Percentiles rank a stretch among this genome's conserved stretches.
These are phyloP conservation scores for Penicillium frequentans DNA, from an alignment of 2,329 filamentous ascomycete genomes.

Conservation along the genomic window DNA sequence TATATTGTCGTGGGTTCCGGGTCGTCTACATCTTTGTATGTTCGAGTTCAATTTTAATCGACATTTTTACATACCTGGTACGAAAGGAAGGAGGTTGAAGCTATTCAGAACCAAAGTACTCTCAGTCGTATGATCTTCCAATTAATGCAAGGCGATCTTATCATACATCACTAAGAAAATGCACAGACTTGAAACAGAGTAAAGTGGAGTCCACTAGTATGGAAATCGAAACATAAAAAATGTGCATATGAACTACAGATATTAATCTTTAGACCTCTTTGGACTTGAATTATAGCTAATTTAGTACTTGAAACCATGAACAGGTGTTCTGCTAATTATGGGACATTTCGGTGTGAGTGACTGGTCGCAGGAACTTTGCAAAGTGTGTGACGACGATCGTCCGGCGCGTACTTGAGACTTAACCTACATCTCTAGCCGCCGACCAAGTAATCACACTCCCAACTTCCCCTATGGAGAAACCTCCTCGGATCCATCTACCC, in stretches of 20 bases:
- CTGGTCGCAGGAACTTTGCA: background rate
- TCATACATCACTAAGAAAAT: background rate
- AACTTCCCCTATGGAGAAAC: constrained; percentile 1
- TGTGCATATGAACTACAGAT: background rate
- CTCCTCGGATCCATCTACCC: background rate
- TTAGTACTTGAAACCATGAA: background rate
- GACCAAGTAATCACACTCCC: constrained; percentile 17
- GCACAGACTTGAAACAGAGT: background rate
- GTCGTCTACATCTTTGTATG: no score
- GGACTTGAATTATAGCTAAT: background rate
- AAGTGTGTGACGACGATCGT: constrained; percentile 14
- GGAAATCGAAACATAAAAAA: background rate
- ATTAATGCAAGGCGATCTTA: background rate
- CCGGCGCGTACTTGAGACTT: constrained; percentile 24
- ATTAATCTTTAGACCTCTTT: background rate
- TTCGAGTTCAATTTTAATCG: no score
- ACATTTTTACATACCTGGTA: no score
- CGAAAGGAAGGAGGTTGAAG: background rate
- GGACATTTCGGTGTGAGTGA: constrained; percentile 13
- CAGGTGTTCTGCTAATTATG: constrained; percentile 22
- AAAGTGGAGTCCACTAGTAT: background rate
- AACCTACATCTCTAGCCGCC: constrained; percentile 24
- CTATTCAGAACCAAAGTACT: background rate
- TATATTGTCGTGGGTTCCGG: no score
- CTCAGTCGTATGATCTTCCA: background rate